Base-by-base conservation (phyloP, 2,329 filamentous ascomycete genomes). In the Hansfordia pulvinata region DNA sequence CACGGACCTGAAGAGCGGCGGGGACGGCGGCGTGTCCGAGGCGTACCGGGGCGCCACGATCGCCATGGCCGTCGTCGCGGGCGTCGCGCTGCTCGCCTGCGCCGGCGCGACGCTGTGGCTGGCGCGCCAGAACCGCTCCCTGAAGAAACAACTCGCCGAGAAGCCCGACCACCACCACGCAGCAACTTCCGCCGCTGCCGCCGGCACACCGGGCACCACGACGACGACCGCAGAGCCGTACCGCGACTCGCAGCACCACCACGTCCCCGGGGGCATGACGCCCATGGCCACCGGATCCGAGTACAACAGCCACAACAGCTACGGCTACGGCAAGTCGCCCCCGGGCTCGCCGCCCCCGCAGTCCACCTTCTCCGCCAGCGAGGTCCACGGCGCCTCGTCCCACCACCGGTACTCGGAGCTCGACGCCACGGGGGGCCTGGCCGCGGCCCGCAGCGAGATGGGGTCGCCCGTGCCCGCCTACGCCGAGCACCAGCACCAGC, bases 41-140 rank as follows among this genome's bases (percentile, higher is more conserved):
- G 8, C 35, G 8, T 44, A 36, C 26, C 37, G 34, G 31, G 35
- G 26, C 27, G 40, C 40, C 10, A 42, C 39, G 23, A 47, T 44
- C 10, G 43, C 34, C 8, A 35, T 42, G 25, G 41, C 34, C 12
- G 40, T 33, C 15, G 35, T 33, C 10, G 15, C 40, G 11, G 42
- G 43, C 16, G 30, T 40, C 7, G 26, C 32, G 11, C 13, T 40
- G 3, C 14, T 43, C 14, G 30, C 29, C 2, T n/a, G 30, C 34
- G 5, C 20, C 8, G 25, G 32, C 13, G 30, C 30, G 7, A 33
- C 39, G 4, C 9, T 35, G 1, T 43, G 36, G 34, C 24, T 46
- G 7, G 26, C 28, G 27, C 29, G 27, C 14, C 33, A 38, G 27
- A 43, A 43, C 30, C 38, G 34, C 24, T 19, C 23, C 0, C 37